phyloP scores from a whole-genome alignment of 176 grass and related monocot species.

The Musa acuminata region DNA sequence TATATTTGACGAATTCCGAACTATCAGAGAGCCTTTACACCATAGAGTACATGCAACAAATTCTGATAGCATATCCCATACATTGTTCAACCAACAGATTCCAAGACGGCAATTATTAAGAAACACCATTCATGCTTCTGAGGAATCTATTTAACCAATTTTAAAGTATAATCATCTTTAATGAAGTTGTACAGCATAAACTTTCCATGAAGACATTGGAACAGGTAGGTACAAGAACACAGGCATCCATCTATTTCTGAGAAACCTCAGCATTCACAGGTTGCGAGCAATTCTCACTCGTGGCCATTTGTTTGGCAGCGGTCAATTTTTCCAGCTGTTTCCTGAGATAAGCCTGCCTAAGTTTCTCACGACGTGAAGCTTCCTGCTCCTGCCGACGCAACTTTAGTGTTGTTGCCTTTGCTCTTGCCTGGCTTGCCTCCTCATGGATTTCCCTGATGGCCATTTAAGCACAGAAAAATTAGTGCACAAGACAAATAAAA shows the following conservation, averaged over 20 bases:
- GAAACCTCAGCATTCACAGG: slow-evolving; percentile 18
- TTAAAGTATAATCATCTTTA: too few relatives aligned
- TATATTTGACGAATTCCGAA: too few relatives aligned
- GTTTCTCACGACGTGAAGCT: slow-evolving; percentile 69
- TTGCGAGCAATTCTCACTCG: slow-evolving; percentile 23
- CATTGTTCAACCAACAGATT: too few relatives aligned
- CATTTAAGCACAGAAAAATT: not conserved
- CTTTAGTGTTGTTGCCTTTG: slow-evolving; percentile 60
- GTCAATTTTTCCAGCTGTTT: slow-evolving; percentile 77
- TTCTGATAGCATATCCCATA: too few relatives aligned
- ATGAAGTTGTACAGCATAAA: too few relatives aligned
- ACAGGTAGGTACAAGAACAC: too few relatives aligned
- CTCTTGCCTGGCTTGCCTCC: slow-evolving; percentile 76
- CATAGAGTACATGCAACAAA: too few relatives aligned
- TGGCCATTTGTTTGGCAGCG: slow-evolving; percentile 53
- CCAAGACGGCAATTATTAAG: too few relatives aligned
- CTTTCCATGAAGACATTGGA: too few relatives aligned
- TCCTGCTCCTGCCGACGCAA: slow-evolving; percentile 73
- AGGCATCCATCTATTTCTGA: not conserved
- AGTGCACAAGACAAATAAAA: not conserved
- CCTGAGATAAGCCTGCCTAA: slow-evolving; percentile 84
- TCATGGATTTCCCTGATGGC: slow-evolving; percentile 84
- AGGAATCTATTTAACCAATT: too few relatives aligned
- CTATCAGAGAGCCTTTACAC: too few relatives aligned
- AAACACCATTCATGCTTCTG: too few relatives aligned